Base-by-base conservation (phyloP, 2,329 filamentous ascomycete genomes). In the Xylariomycetidae sp. region DNA sequence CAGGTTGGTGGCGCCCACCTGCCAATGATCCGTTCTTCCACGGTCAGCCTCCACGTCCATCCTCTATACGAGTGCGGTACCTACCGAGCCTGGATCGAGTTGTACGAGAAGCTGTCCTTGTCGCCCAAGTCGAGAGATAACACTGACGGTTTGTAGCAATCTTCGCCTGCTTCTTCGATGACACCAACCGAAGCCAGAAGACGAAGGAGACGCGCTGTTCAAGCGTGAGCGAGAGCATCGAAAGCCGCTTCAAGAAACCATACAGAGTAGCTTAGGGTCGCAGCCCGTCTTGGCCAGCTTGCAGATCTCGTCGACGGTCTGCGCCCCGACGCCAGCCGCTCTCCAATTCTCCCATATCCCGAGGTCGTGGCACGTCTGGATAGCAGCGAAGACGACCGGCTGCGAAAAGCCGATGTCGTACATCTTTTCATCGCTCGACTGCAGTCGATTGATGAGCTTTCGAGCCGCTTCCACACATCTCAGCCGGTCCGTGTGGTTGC, bases 231-330 rank as follows among this genome's bases (percentile, higher is more conserved):
- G 20, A 23, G 20, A 23, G 20, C 20, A 9, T 18, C 6, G 10
- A 10, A 13, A 14, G 10, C n/a, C n/a, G 6, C 26, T 5, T 6
- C 12, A 10, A 10, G 10, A 19, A 17, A 13, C 40, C 42, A 5
- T 39, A 53, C 50, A 39, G 14, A 51, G 37, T 5, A 53, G 19
- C 15, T 48, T 52, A 6, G 32, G 19, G 4, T 53, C 47, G 16
- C 38, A 42, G 12, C 41, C 34, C 9, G 34, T 34, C 3, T 35
- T 34, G 30, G 38, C 35, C 19, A 52, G 24, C 13, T 34, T 30
- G 10, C 34, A 29, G 7, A 53, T 28, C 10, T 47, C 35, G 4
- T 43, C 30, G 9, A 49, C 25, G 2, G 38, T 39, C 29, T 47
- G 46, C 2, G 43, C 27, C 4, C 22, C 37, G 10, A 44, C 49